A percentile compares a stretch with the other conserved stretches of the same genome.
phyloP scores from a whole-genome alignment of 2,329 filamentous ascomycete species.

The Diaporthe citri region DNA sequence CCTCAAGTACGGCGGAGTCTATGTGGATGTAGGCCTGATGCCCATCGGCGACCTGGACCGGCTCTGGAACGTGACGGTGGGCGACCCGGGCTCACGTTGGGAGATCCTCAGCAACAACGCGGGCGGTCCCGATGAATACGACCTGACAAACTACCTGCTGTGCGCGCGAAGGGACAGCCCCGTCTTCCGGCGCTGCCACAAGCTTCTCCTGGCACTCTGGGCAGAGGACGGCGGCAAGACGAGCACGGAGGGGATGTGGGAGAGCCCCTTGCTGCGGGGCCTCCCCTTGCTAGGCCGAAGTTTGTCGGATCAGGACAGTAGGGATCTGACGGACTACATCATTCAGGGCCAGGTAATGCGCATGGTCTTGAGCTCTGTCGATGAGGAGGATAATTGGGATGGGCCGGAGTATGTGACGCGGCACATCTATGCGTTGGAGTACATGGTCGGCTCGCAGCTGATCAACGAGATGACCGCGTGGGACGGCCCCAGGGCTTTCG shows the following conservation, averaged over 20 bases:
- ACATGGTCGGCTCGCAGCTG: slow-evolving; percentile 63
- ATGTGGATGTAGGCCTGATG: slow-evolving; percentile 68
- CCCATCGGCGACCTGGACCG: slow-evolving; percentile 69
- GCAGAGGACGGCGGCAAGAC: slow-evolving; percentile 55
- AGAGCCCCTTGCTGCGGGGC: slow-evolving; percentile 60
- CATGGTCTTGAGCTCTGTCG: slow-evolving; percentile 64
- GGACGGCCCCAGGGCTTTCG: slow-evolving; percentile 62
- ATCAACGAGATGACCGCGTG: slow-evolving; percentile 66
- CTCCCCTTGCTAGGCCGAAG: slow-evolving; percentile 54
- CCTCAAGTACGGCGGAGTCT: slow-evolving; percentile 69
- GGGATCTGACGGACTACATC: slow-evolving; percentile 67
- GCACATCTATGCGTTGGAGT: slow-evolving; percentile 64
- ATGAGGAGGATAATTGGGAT: slow-evolving; percentile 64
- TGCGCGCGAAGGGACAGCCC: slow-evolving; percentile 53
- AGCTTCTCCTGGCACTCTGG: slow-evolving; percentile 66
- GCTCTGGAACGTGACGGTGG: slow-evolving; percentile 64
- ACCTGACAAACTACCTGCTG: slow-evolving; percentile 64
- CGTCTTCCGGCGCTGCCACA: slow-evolving; percentile 60
- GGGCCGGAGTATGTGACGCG: slow-evolving; percentile 64
- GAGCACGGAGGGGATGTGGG: slow-evolving; percentile 64
- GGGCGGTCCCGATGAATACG: slow-evolving; percentile 50
- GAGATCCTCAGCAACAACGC: slow-evolving; percentile 62
- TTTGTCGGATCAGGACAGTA: slow-evolving; percentile 54
- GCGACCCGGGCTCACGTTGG: slow-evolving; percentile 57
- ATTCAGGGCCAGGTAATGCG: slow-evolving; percentile 67